These are phyloP conservation scores for Cerrena zonata DNA, from an alignment of 1,284 basidiomycete genomes.

Conservation along the genomic window DNA sequence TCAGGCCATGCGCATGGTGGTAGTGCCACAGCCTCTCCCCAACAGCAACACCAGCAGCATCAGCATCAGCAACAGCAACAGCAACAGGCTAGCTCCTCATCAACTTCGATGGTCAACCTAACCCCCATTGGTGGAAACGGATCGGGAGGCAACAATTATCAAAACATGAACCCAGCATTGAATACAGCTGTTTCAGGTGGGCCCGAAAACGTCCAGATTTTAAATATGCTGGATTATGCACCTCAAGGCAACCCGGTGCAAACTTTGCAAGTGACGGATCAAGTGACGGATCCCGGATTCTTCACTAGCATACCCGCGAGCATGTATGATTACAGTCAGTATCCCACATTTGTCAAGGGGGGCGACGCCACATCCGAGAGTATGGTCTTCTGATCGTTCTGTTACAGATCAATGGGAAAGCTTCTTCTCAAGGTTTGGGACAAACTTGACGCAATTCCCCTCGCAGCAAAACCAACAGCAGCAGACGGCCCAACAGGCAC, in stretches of 20 bases:
- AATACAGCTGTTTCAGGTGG: constrained; percentile 21
- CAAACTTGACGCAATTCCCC: constrained; percentile 11
- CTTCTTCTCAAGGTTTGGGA: constrained; percentile 52
- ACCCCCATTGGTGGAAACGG: constrained; percentile 35
- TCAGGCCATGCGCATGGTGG: background rate
- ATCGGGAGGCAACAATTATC: constrained; percentile 20
- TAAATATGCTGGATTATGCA: constrained; percentile 65
- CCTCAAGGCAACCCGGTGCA: constrained; percentile 19
- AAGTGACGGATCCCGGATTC: constrained; percentile 64
- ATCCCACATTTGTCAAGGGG: background rate
- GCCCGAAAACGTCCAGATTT: constrained; percentile 60
- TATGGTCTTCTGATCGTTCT: background rate
- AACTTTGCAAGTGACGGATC: constrained; percentile 60
- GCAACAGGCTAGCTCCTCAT: constrained; percentile 18
- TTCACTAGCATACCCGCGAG: constrained; percentile 78
- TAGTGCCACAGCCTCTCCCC: constrained; percentile 4
- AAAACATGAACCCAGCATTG: constrained; percentile 61
- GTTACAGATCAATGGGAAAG: constrained; percentile 68
- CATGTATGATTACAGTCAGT: constrained; percentile 83
- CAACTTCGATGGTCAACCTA: constrained; percentile 45
- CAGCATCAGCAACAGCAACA: constrained; percentile 11
- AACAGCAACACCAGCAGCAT: constrained; percentile 13
- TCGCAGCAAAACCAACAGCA: constrained; percentile 6
- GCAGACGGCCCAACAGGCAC: background rate
- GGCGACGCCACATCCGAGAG: background rate